A percentile compares a stretch with the other conserved stretches of the same genome.
Evolutionary conservation across 306 rosid species (phyloP).

Genomic region (Fragaria vesca): DNA sequence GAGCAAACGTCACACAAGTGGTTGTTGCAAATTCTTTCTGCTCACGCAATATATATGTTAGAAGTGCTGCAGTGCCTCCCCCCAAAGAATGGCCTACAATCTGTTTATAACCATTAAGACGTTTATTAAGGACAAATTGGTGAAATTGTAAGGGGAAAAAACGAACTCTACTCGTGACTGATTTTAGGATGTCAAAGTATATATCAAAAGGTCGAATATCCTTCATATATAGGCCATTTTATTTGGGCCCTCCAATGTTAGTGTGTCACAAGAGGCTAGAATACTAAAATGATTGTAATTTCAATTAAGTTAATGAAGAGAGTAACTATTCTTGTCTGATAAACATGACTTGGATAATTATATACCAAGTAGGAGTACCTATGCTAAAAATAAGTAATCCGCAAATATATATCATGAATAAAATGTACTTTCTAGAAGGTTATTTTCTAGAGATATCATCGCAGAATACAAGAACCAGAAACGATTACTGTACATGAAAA

Average conservation of each 20-base stretch:
- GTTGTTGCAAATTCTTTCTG: constrained; percentile 70
- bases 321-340: not conserved
- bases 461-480: not conserved
- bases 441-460: constrained; percentile 1
- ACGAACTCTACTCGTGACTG: not conserved
- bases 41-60: constrained; percentile 87
- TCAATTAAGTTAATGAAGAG: not conserved
- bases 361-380: not conserved
- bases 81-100: constrained; percentile 98
- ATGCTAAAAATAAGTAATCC: not conserved
- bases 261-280: not conserved
- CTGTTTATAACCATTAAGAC: constrained; percentile 32
- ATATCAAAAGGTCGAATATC: not conserved
- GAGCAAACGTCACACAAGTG: constrained; percentile 86
- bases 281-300: not conserved
- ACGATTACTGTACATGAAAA: not conserved
- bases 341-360: not conserved
- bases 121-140: not conserved
- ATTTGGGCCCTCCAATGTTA: not conserved
- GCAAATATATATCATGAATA: not conserved
- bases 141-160: not conserved
- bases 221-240: not conserved
- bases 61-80: constrained; percentile 96
- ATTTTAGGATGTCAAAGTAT: not conserved
- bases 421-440: not conserved